Conservation (phyloP, 2,329 filamentous ascomycete species). For the Aphanocladium album region DNA sequence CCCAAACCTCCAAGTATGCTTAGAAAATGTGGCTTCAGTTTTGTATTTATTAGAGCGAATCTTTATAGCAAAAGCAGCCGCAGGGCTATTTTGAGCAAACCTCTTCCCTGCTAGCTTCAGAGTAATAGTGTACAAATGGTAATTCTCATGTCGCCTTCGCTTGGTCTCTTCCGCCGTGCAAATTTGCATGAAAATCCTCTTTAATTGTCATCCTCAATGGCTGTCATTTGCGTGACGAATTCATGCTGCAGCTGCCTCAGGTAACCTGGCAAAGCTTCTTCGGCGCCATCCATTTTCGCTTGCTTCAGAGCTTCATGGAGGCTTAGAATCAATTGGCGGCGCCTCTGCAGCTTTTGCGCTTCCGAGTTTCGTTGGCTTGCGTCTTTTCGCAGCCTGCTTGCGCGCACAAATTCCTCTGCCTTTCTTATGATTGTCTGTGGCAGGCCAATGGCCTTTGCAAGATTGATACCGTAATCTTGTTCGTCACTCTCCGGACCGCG, state of each 20-base stretch:
- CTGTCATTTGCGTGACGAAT: slow-evolving; percentile 12
- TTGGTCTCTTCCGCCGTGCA: no score
- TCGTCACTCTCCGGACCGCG: slow-evolving; percentile 65
- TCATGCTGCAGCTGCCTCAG: slow-evolving; percentile 46
- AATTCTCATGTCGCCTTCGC: no score
- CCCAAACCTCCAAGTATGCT: slow-evolving; percentile 21
- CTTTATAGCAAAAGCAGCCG: neutral
- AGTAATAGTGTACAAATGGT: neutral
- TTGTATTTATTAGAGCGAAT: neutral
- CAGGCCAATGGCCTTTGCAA: slow-evolving; percentile 71
- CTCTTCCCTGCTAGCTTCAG: neutral
- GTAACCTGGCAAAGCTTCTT: slow-evolving; percentile 58
- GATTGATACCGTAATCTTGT: slow-evolving; percentile 72
- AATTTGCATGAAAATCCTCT: no score
- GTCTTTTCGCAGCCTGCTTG: slow-evolving; percentile 54
- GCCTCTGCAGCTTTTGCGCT: slow-evolving; percentile 53
- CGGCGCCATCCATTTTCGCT: slow-evolving; percentile 57
- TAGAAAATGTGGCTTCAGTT: neutral
- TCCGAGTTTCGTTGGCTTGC: slow-evolving; percentile 55
- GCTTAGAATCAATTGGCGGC: slow-evolving; percentile 67
- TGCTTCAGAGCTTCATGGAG: slow-evolving; percentile 69
- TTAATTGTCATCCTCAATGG: slow-evolving; percentile 6
- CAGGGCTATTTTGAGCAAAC: neutral
- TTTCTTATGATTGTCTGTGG: slow-evolving; percentile 61
- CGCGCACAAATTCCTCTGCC: slow-evolving; percentile 61